Evolutionary conservation across 176 grass and related monocot species (phyloP).

Genomic region (Chrysopogon serrulatus): DNA sequence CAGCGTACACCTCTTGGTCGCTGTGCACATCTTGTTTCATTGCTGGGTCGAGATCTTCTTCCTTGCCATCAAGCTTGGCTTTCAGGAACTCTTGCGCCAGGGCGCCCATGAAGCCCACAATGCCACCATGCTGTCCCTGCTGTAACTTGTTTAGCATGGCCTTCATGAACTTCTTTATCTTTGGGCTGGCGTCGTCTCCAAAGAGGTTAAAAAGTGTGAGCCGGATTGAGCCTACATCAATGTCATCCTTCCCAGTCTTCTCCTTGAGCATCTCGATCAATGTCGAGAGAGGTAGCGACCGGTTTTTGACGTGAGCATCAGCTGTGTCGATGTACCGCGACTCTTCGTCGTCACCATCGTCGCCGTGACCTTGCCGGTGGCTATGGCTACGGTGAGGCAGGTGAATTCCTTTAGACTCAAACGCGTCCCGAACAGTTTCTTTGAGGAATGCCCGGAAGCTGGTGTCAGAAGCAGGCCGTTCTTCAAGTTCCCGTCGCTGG

Average conservation of each 20-base stretch:
- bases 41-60: slow-evolving; percentile 5
- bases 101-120: slow-evolving; percentile 46
- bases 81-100: slow-evolving; percentile 74
- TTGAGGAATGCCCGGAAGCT: slow-evolving; percentile 41
- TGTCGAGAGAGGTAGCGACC: slow-evolving; percentile 73
- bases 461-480: not conserved
- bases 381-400: slow-evolving; percentile 23
- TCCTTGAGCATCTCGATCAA: slow-evolving; percentile 74
- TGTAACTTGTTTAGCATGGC: slow-evolving; percentile 57
- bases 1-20: slow-evolving; percentile 56
- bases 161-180: slow-evolving; percentile 97
- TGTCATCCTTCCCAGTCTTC: slow-evolving; percentile 73
- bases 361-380: not conserved
- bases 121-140: slow-evolving; percentile 31
- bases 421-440: slow-evolving; percentile 20
- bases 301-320: slow-evolving; percentile 34
- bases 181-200: slow-evolving; percentile 71
- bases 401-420: slow-evolving; percentile 53
- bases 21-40: slow-evolving; percentile 36
- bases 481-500: slow-evolving; percentile 18
- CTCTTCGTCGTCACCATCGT: not conserved
- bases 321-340: slow-evolving; percentile 26
- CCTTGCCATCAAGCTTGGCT: slow-evolving; percentile 43
- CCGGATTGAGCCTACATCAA: slow-evolving; percentile 71
- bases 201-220: slow-evolving; percentile 69